A percentile compares a stretch with the other conserved stretches of the same genome.
These are phyloP conservation scores for Trichoderma endophyticum DNA, from an alignment of 2,329 filamentous ascomycete species.

Conservation along the genomic window DNA sequence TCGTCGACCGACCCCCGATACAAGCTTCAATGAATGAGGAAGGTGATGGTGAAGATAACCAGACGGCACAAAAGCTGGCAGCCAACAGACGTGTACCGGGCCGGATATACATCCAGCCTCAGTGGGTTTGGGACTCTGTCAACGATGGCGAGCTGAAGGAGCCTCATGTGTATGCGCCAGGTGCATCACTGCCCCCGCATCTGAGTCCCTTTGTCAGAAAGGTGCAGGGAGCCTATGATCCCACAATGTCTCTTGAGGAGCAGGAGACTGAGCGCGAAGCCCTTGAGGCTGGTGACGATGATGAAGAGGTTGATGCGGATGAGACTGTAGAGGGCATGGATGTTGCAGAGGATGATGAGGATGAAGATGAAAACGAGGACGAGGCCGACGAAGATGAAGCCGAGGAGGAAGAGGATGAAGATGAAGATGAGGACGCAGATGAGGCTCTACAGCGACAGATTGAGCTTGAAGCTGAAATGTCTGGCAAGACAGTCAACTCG, in stretches of 20 bases:
- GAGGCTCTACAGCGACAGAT: constrained; percentile 73
- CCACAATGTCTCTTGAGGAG: constrained; percentile 77
- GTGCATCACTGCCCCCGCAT: constrained; percentile 86
- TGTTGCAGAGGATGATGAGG: constrained; percentile 44
- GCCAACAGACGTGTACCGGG: constrained; percentile 79
- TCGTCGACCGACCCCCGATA: constrained; percentile 84
- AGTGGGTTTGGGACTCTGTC: constrained; percentile 97
- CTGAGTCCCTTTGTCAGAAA: constrained; percentile 92
- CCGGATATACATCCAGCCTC: constrained; percentile 88
- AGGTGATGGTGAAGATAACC: constrained; percentile 55
- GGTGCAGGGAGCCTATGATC: constrained; percentile 85
- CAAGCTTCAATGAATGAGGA: constrained; percentile 54
- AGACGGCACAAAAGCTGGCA: constrained; percentile 56
- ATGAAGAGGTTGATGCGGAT: constrained; percentile 46
- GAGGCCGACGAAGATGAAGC: constrained; percentile 49
- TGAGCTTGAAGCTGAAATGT: constrained; percentile 89
- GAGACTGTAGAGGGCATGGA: constrained; percentile 49
- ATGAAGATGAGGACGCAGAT: constrained; percentile 44
- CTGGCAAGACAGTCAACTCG: constrained; percentile 60
- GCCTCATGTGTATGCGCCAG: constrained; percentile 84
- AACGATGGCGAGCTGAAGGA: constrained; percentile 88
- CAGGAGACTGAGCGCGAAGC: constrained; percentile 87
- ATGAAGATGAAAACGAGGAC: constrained; percentile 58
- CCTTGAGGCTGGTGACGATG: constrained; percentile 62
- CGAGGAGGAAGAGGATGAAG: constrained; percentile 43